A percentile compares a stretch with the other conserved stretches of the same genome.
These are phyloP conservation scores for Cupressus sempervirens DNA, from an alignment of 75 land plant genomes.

Conservation along the genomic window DNA sequence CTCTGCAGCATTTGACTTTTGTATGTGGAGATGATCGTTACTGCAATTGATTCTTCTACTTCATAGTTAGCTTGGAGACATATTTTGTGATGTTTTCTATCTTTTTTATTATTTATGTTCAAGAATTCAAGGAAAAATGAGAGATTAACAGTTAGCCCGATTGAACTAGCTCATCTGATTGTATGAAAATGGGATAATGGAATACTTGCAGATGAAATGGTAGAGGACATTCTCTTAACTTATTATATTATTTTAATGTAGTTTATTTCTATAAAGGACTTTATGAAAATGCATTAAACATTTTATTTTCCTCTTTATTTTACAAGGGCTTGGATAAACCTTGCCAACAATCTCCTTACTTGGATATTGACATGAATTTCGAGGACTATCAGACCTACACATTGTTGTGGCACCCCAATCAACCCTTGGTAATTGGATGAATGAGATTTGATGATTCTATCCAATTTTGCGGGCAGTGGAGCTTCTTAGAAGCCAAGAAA, in stretches of 20 bases:
- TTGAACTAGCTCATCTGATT: constrained; percentile 94
- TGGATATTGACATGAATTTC: constrained; percentile 86
- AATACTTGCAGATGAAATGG: constrained; percentile 99
- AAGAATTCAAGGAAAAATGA: constrained; percentile 97
- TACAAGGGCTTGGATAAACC: constrained; percentile 93
- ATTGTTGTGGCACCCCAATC: constrained; percentile 99
- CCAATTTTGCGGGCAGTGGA: too few species aligned
- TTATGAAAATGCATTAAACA: background rate
- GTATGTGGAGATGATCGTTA: too few species aligned
- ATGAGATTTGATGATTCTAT: too few species aligned
- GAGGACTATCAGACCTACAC: constrained; percentile 97
- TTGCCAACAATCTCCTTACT: constrained; percentile 95
- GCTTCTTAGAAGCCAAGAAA: too few species aligned
- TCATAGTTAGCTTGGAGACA: background rate
- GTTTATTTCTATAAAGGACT: background rate
- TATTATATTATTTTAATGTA: background rate
- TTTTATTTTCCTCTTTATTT: background rate
- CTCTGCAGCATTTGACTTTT: background rate
- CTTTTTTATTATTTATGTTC: background rate
- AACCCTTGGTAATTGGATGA: too few species aligned
- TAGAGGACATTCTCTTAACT: constrained; percentile 11
- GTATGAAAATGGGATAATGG: constrained; percentile 99
- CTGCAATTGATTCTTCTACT: too few species aligned
- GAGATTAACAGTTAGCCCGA: constrained; percentile 98
- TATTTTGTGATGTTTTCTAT: background rate